Percentiles rank a stretch among this genome's conserved stretches.
Conservation (phyloP, 192 early-diverging fungal genomes). For the Podila minutissima region DNA sequence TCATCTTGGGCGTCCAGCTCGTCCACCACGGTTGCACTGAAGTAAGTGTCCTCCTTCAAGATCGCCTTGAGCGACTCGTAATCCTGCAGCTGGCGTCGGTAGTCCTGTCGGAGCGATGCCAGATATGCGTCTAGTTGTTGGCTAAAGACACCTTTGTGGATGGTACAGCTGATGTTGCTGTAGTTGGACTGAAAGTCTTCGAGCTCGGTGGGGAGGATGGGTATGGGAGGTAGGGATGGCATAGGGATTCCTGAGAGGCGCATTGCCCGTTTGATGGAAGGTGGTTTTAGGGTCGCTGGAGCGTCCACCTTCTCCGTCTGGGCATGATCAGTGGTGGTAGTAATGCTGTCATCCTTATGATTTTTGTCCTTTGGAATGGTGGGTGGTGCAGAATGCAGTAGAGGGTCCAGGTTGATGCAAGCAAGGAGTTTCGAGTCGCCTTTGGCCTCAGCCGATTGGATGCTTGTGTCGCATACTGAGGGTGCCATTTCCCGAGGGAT, state of each 20-base stretch:
- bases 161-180: neutral
- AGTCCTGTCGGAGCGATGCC: conserved; percentile 9
- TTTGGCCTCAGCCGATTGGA: no score
- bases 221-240: conserved; percentile 21
- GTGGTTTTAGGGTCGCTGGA: neutral
- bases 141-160: neutral
- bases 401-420: no score
- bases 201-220: conserved; percentile 29
- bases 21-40: conserved; percentile 51
- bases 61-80: conserved; percentile 14
- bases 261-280: conserved; percentile 20
- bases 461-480: no score
- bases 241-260: conserved; percentile 24
- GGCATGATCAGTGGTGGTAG: no score
- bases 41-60: conserved; percentile 8
- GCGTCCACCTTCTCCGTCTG: neutral
- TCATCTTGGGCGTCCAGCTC: conserved; percentile 70
- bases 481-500: no score
- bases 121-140: conserved; percentile 24
- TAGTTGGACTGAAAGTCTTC: conserved; percentile 31
- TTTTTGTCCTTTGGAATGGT: neutral
- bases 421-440: no score
- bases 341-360: neutral
- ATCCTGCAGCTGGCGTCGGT: conserved; percentile 11
- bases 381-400: no score